These are phyloP conservation scores for Saccharomycopsis amapae DNA, from an alignment of 805 yeast genomes.

Conservation along the genomic window DNA sequence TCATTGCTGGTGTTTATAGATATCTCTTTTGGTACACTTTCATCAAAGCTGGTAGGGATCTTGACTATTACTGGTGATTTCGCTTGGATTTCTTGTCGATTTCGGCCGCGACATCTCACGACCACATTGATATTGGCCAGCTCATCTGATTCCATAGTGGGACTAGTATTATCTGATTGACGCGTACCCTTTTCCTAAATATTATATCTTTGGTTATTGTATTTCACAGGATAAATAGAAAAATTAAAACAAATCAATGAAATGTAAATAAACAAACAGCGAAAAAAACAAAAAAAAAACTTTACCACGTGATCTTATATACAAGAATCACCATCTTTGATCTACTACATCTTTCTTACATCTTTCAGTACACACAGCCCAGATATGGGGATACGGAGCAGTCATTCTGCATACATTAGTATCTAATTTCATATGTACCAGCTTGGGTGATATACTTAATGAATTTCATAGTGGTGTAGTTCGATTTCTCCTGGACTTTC, in stretches of 20 bases:
- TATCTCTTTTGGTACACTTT: constrained; percentile 14
- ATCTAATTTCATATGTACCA: constrained; percentile 77
- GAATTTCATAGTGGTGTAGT: constrained; percentile 78
- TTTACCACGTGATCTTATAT: too few relatives aligned
- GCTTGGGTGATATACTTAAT: constrained; percentile 71
- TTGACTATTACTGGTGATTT: constrained; percentile 57
- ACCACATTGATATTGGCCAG: constrained; percentile 52
- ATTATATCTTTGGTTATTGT: neutral
- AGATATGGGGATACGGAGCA: neutral
- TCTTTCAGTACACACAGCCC: neutral
- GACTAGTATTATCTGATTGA: neutral
- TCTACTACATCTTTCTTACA: too few relatives aligned
- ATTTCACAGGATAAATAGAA: neutral
- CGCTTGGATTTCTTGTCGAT: constrained; percentile 47
- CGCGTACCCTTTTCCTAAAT: neutral
- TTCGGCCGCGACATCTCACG: constrained; percentile 59
- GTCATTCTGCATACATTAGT: constrained; percentile 28
- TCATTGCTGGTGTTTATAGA: constrained; percentile 18
- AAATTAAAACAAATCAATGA: neutral
- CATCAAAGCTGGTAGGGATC: constrained; percentile 27
- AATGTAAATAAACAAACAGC: neutral
- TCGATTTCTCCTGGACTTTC: constrained; percentile 51
- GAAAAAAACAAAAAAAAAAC: constrained; percentile 1
- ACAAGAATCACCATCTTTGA: too few relatives aligned
- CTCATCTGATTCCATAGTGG: constrained; percentile 22